These are phyloP conservation scores for Capsicum chinense DNA, from an alignment of 257 asterid species.

Conservation along the genomic window DNA sequence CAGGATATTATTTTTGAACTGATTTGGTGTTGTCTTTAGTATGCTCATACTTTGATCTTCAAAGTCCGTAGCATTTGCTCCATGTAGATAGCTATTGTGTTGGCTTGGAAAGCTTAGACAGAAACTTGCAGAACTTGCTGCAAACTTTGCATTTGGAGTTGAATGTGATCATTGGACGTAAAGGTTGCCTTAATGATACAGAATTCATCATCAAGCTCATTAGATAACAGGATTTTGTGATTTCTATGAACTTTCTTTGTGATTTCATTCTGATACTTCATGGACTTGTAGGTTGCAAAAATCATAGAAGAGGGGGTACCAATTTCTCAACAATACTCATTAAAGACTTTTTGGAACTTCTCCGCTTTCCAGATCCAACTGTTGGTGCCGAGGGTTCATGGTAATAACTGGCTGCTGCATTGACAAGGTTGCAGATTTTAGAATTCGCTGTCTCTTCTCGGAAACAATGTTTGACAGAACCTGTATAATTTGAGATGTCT, in stretches of 20 bases:
- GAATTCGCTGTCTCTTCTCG: not conserved
- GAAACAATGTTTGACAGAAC: slow-evolving; percentile 1
- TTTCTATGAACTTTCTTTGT: not conserved
- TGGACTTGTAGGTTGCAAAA: slow-evolving; percentile 74
- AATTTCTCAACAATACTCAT: too few relatives aligned
- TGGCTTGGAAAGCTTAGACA: not conserved
- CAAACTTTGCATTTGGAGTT: not conserved
- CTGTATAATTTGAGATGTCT: not conserved
- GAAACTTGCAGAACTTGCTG: slow-evolving; percentile 17
- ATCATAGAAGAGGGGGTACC: slow-evolving; percentile 39
- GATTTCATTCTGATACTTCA: slow-evolving; percentile 10
- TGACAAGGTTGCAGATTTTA: not conserved
- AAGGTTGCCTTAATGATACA: not conserved
- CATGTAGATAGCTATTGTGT: too few relatives aligned
- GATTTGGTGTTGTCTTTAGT: not conserved
- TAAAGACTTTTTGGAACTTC: not conserved
- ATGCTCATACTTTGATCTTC: not conserved
- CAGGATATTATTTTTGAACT: too few relatives aligned
- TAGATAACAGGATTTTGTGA: not conserved
- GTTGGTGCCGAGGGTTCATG: slow-evolving; percentile 91
- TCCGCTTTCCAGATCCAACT: slow-evolving; percentile 84
- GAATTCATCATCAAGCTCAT: not conserved
- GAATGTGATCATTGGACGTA: not conserved
- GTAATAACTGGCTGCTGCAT: slow-evolving; percentile 42
- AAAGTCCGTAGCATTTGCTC: not conserved